Evolutionary conservation across 495 filamentous ascomycete species (phyloP), one percentile per base, ranked within the genome.

Genomic region (Neurospora sp.): DNA sequence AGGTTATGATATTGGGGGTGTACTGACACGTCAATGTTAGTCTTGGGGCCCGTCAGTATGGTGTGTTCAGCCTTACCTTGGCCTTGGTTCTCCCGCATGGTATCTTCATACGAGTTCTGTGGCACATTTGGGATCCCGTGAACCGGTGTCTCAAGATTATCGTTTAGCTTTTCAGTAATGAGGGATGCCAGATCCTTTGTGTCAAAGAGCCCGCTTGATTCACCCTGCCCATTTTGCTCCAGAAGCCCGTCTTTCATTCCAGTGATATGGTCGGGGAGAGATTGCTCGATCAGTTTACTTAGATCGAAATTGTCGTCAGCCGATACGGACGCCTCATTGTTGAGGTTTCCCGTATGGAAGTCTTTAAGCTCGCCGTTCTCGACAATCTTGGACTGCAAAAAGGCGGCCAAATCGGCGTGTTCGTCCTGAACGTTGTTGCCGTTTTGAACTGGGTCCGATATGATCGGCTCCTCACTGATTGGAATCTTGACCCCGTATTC

Each of bases 401-500:
- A 61, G 10, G 78, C 76, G 12, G 75, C 80, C n/a, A 81, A 38
- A 48, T 80, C 81, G 53, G 77, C 79, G n/a, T 82, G 71, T 12
- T 81, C 79, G 20, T 79, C 77, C 3, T 75, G 70, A 10, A 76
- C 73, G 37, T 71, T 68, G 66, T 75, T 35, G 31, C 73, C 72
- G 16, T 74, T 59, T 16, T 69, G 48, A 42, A 69, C 68, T 41
- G 71, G 75, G 22, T 71, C 73, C 3, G 75, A 69, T 37, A 77
- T 73, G 1, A 73, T 41, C 2, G 75, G 72, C 31, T 82, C 81
- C 16, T 83, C 83, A 42, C 76, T 78, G 11, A 79, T 41, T 5
- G 79, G 72, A 12, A 80, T 78, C 18, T 82, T 84, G 1, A 81
- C 79, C 1, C 84, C 84, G 27, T 83, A 80, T 46, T 76, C 83